phyloP scores from a whole-genome alignment of 306 rosid species.

The Pterocarpus santalinus region DNA sequence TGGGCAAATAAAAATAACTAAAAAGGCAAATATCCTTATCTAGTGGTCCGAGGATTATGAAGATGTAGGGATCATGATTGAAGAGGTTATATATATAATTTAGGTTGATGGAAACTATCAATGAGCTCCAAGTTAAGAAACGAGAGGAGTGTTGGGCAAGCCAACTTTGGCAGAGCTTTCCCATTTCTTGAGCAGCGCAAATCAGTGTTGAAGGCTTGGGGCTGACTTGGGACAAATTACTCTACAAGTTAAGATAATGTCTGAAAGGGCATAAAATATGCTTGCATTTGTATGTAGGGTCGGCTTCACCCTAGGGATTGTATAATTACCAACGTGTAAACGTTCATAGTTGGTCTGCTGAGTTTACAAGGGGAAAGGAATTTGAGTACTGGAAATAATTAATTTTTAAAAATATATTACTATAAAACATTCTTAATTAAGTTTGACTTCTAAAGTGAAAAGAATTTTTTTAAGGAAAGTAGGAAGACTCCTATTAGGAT shows the following conservation, averaged over 20 bases:
- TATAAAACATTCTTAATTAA: neutral
- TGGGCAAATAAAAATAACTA: neutral
- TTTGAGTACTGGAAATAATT: neutral
- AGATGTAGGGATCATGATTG: constrained; percentile 31
- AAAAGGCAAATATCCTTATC: neutral
- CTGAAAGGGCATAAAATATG: neutral
- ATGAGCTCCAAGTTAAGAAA: constrained; percentile 24
- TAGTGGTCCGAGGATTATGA: constrained; percentile 23
- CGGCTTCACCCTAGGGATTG: constrained; percentile 15
- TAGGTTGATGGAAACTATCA: constrained; percentile 17
- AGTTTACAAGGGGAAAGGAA: too few relatives aligned
- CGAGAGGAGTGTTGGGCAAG: constrained; percentile 12
- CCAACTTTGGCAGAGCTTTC: constrained; percentile 39
- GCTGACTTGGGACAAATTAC: constrained; percentile 15
- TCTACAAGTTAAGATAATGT: constrained; percentile 23
- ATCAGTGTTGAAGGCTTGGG: constrained; percentile 16
- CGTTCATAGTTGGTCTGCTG: neutral
- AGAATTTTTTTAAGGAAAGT: neutral
- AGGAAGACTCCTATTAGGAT: neutral
- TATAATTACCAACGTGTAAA: constrained; percentile 25
- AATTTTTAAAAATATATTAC: neutral
- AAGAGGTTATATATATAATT: constrained; percentile 5
- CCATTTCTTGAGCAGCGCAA: constrained; percentile 70
- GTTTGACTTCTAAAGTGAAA: neutral
- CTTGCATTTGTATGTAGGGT: constrained; percentile 26